Evolutionary conservation across 148 eudicot species (phyloP), one percentile per base, ranked within the genome.

Genomic region (Amaranthus hypochondriacus): DNA sequence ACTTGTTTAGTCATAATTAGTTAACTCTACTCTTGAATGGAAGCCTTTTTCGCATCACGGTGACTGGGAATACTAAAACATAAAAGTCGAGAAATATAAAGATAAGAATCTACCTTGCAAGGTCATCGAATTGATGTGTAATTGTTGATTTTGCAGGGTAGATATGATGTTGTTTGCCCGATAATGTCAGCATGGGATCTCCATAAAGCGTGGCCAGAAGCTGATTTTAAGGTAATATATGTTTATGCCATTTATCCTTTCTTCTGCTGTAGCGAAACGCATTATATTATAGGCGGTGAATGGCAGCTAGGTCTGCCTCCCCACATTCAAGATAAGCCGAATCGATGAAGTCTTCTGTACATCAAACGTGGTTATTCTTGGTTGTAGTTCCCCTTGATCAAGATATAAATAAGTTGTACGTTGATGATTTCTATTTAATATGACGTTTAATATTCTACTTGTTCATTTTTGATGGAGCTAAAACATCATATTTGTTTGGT

Each of bases 181-280:
- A 87, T 96, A 84, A 89, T 96, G 94, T 86, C 99, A 58, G 99
- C 99, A 58, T 96, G 97, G 99, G 99, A 96, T 81, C 97, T 92
- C 76, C 99, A 96, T 82, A 92, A 89, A 85, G 96, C 91, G 75
- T 92, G 96, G 99, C 97, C 96, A 57, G 99, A 96, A 81, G 96
- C 97, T 18, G 96, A 92, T 53, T 83, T 96, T 60, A 85, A 83
- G 81, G 99, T 90, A 86, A 78, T 15, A 53, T 8, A 62, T 62
- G 14, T 53, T 64, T 7, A 14, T 18, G 6, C 63, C 4, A 7
- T 4, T 5, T 28, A 15, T 28, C 28, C 62, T 28, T 28, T 58
- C 42, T 58, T 15, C 62, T 5, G 42, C 62, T 58, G 62, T 15
- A 15, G 39, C 39, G 39, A 28, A 28, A 28, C 39, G 39, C 39